phyloP scores from a whole-genome alignment of 345 rosid species.

The Raphanus raphanistrum region DNA sequence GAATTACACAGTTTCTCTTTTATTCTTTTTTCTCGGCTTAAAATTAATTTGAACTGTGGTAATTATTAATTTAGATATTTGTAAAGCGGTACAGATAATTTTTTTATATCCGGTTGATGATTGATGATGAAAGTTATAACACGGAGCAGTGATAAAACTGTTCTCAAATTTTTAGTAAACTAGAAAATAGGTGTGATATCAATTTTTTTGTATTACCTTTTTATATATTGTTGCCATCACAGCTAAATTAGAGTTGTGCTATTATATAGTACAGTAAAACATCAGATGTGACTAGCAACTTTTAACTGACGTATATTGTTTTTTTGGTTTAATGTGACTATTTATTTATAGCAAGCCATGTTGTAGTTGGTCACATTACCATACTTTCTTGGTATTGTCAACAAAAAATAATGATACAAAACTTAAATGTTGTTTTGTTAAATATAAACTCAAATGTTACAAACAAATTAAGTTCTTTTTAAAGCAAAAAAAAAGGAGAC shows the following conservation, averaged over 20 bases:
- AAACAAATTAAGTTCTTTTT: background rate
- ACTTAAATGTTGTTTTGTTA: background rate
- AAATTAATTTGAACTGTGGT: background rate
- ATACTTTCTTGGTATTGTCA: background rate
- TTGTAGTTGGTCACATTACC: background rate
- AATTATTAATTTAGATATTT: background rate
- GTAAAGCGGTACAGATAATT: background rate
- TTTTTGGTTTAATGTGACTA: background rate
- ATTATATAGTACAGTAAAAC: background rate
- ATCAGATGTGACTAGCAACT: background rate
- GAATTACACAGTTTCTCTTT: background rate
- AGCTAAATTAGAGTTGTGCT: background rate
- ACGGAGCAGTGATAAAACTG: background rate
- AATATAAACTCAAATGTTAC: background rate
- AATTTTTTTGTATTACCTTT: too few species aligned
- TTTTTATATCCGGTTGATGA: background rate
- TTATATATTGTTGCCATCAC: too few species aligned
- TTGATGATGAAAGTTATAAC: background rate
- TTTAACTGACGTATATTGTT: background rate
- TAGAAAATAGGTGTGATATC: background rate
- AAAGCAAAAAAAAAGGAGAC: background rate
- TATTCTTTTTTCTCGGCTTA: background rate
- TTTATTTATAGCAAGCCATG: background rate
- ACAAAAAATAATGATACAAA: background rate
- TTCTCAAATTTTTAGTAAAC: background rate